Base-by-base conservation (phyloP, 2,329 filamentous ascomycete species). In the Pleurostoma richardsiae region DNA sequence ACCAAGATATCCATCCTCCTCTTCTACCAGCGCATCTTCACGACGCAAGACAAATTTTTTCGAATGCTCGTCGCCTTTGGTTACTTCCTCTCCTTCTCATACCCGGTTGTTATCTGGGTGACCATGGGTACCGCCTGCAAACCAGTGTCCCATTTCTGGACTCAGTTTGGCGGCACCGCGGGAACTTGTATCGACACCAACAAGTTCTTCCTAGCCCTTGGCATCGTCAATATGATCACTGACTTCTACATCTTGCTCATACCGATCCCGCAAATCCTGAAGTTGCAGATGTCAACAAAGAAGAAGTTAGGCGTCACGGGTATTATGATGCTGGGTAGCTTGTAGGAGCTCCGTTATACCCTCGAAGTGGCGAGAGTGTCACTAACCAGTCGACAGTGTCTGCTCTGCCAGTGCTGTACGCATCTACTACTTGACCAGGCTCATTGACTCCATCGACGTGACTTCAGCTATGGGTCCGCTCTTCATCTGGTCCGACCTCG, bases 401-500 rank as follows among this genome's bases (percentile, higher is more conserved):
- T 66, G 61, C 30, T 53, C 60, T 10, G 57, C 57, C 4, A 56
- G 52, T 46, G 52, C 58, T 27, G 51, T 61, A 8, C 59, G 59
- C n/a, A 60, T 64, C 43, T 57, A 52, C 43, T 54, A 57, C 19
- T 53, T 63, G 31, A 50, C 49, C 43, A 44, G 47, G 40, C 56
- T 60, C 42, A 54, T 53, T 11, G 30, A 54, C 4, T 46, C 51
- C 41, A 27, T 42, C 4, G 57, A 63, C 43, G 28, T 64, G 10
- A 59, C 59, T 4, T 65, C 58, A 58, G 54, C 53, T 11, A 53
- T 60, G 41, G 57, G 54, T 39, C 49, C 58, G 26, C 56, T 59
- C 26, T 63, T 64, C 48, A 54, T 62, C 6, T 62, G 64, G 56
- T 65, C 62, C 6, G 59, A 55, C 33, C 52, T 65, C 29, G 64